Evolutionary conservation across 2,329 filamentous ascomycete species (phyloP), one percentile per base, ranked within the genome.

Genomic region (Septoria linicola): DNA sequence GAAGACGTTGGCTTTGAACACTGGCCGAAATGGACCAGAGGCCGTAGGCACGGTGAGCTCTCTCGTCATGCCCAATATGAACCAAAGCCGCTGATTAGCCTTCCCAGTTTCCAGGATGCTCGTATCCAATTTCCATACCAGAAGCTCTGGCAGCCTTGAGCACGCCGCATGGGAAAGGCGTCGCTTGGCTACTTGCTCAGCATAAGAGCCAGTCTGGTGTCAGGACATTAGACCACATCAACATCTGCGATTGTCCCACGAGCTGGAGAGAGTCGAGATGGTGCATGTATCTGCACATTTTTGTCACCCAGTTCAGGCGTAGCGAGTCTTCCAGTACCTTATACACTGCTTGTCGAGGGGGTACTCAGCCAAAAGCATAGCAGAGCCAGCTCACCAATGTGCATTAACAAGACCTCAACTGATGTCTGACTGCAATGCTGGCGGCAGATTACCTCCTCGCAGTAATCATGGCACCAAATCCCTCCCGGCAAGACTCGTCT

Each of bases 281-380:
- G 45, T 48, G 45, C 36, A 40, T 48, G 23, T 48, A 48, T 27
- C 4, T 48, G 21, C 45, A 48, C 19, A 41, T 48, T n/a, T 17
- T 31, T 5, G 35, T 30, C 8, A n/a, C 11, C 10, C 6, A 27
- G 23, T 27, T 27, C 23, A 27, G 10, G 23, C 23, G 23, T 27
- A 27, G 23, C 5, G n/a, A n/a, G n/a, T n/a, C n/a, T n/a, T n/a
- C n/a, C n/a, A n/a, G n/a, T n/a, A n/a, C n/a, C n/a, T n/a, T n/a
- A n/a, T n/a, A n/a, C n/a, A n/a, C n/a, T n/a, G n/a, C n/a, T n/a
- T n/a, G n/a, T n/a, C n/a, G n/a, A n/a, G n/a, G n/a, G n/a, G n/a
- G n/a, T n/a, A n/a, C n/a, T n/a, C n/a, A n/a, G n/a, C n/a, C n/a
- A n/a, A n/a, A n/a, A n/a, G n/a, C n/a, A n/a, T n/a, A n/a, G n/a